These are phyloP conservation scores for Prunus yedoensis DNA, from an alignment of 331 rosid species.

Conservation along the genomic window DNA sequence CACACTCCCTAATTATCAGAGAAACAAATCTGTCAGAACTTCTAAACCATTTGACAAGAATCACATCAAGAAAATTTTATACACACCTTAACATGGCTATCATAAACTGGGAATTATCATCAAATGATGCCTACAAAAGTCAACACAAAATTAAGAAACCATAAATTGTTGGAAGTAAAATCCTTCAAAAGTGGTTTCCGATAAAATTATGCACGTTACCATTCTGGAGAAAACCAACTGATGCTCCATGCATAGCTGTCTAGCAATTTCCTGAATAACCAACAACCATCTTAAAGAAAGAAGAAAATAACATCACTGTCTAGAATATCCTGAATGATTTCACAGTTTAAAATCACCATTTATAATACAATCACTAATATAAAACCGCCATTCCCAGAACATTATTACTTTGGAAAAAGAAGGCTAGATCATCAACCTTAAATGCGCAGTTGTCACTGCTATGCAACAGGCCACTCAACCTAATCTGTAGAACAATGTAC, in stretches of 20 bases:
- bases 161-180: slow-evolving; percentile 1
- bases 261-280: slow-evolving; percentile 80
- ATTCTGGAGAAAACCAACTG: slow-evolving; percentile 75
- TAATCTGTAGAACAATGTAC: slow-evolving; percentile 51
- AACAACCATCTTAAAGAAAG: slow-evolving; percentile 25
- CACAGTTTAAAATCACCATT: neutral
- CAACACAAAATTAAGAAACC: slow-evolving; percentile 28
- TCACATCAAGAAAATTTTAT: slow-evolving; percentile 18
- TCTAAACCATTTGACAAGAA: slow-evolving; percentile 9
- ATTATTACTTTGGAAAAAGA: neutral
- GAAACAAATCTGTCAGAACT: slow-evolving; percentile 21
- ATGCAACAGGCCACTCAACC: slow-evolving; percentile 79
- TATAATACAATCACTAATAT: neutral
- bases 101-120: slow-evolving; percentile 90
- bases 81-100: slow-evolving; percentile 83
- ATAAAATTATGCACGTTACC: slow-evolving; percentile 46
- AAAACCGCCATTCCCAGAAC: neutral
- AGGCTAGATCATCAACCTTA: slow-evolving; percentile 52
- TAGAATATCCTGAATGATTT: neutral
- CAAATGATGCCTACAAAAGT: slow-evolving; percentile 78
- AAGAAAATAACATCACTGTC: slow-evolving; percentile 13
- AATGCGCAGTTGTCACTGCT: slow-evolving; percentile 72
- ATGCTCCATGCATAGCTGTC: slow-evolving; percentile 87
- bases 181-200: neutral
- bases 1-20: slow-evolving; percentile 75